Percentiles rank a stretch among this genome's conserved stretches.
Evolutionary conservation across 169 alveolate genomes (phyloP).

Genomic region (Blepharisma undulans): DNA sequence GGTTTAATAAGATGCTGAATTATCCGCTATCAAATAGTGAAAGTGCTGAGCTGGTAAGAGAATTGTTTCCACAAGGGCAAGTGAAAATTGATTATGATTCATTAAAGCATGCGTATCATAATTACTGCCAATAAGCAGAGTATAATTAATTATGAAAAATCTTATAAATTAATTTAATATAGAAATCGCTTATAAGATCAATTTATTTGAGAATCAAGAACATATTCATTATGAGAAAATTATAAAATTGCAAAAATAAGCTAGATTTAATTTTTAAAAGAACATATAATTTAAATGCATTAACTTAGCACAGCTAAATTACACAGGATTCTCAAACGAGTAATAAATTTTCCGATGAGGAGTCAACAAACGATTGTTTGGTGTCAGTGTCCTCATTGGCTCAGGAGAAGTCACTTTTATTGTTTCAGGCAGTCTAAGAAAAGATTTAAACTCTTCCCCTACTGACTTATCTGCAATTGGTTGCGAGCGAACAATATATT

Average conservation of each 20-base stretch:
- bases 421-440: slow-evolving; percentile 9
- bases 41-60: background rate
- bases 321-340: slow-evolving; percentile 13
- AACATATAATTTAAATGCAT: too few species aligned
- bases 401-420: background rate
- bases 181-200: too few species aligned
- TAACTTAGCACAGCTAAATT: background rate
- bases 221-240: too few species aligned
- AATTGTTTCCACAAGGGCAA: background rate
- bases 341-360: slow-evolving; percentile 5
- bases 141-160: background rate
- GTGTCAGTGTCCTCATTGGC: background rate
- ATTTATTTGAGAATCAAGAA: too few species aligned
- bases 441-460: background rate
- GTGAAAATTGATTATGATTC: background rate
- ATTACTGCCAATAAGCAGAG: background rate
- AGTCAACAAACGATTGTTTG: background rate
- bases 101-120: background rate
- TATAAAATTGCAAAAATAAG: background rate
- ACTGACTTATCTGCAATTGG: background rate
- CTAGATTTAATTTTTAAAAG: too few species aligned
- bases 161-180: too few species aligned
- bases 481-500: slow-evolving; percentile 1
- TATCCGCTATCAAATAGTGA: background rate
- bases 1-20: background rate